A percentile compares a stretch with the other conserved stretches of the same genome.
Conservation (phyloP, 768 basidiomycete genomes). For the Stropharia rugosoannulata region DNA sequence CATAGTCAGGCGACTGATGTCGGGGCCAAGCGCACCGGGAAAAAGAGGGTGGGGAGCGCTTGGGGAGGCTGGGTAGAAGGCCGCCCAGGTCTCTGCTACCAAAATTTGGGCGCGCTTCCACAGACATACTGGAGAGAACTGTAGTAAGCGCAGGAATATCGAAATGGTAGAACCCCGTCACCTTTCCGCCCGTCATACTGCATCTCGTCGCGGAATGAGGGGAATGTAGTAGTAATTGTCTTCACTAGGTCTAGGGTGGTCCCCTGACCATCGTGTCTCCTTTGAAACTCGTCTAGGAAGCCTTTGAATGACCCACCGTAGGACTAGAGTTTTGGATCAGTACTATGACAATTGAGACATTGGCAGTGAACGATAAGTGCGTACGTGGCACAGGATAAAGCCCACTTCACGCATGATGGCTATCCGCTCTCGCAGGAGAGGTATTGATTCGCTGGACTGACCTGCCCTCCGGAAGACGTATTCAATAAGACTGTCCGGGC, state of each 20-base stretch:
- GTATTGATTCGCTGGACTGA: constrained; percentile 61
- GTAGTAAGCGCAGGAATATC: neutral
- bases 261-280: constrained; percentile 48
- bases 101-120: constrained; percentile 94
- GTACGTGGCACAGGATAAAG: constrained; percentile 63
- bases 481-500: constrained; percentile 69
- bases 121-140: constrained; percentile 53
- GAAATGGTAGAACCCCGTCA: constrained; percentile 23
- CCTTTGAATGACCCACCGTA: constrained; percentile 72
- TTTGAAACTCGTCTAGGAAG: constrained; percentile 63
- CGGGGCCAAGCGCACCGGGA: constrained; percentile 51
- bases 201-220: constrained; percentile 73
- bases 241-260: constrained; percentile 74
- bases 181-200: constrained; percentile 58
- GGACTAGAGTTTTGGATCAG: constrained; percentile 35
- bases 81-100: constrained; percentile 90
- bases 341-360: neutral
- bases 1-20: constrained; percentile 81
- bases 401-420: constrained; percentile 79
- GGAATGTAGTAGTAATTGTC: constrained; percentile 68
- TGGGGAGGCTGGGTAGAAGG: constrained; percentile 67
- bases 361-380: constrained; percentile 19
- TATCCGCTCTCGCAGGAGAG: constrained; percentile 71
- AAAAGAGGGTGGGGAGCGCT: constrained; percentile 68
- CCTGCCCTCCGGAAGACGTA: constrained; percentile 65